Conservation (phyloP, 1,284 basidiomycete species). For the Uromyces viciae-fabae region DNA sequence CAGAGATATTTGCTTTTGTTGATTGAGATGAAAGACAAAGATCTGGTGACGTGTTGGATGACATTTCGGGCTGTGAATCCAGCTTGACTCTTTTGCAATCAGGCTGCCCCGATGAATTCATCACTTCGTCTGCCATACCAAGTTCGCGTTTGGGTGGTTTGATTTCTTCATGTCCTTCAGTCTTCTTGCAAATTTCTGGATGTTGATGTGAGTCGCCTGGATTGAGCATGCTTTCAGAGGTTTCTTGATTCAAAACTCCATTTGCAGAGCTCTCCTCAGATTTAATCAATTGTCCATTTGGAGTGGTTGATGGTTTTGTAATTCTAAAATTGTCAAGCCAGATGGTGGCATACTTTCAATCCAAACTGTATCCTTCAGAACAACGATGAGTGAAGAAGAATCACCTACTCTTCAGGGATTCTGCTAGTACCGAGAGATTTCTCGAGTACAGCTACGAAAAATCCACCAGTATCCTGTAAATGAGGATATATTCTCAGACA, state of each 20-base stretch:
- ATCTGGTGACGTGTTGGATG: no score
- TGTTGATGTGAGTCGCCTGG: neutral
- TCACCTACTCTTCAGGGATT: neutral
- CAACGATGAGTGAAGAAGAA: neutral
- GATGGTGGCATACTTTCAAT: no score
- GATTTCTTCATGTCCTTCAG: neutral
- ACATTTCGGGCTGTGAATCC: neutral
- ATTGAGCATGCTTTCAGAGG: neutral
- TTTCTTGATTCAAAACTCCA: neutral
- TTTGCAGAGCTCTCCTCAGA: neutral
- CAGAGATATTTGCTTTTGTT: no score
- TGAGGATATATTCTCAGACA: constrained; percentile 88
- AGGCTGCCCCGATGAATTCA: neutral
- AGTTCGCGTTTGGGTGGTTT: neutral
- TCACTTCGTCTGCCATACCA: neutral
- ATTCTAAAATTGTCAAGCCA: neutral
- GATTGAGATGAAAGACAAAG: no score
- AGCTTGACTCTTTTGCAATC: neutral
- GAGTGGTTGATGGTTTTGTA: neutral
- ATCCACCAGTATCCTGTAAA: constrained; percentile 93
- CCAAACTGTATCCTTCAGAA: no score
- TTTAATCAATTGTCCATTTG: neutral
- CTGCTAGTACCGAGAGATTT: constrained; percentile 53
- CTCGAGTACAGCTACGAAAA: constrained; percentile 88
- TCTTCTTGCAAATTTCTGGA: neutral